Evolutionary conservation across 73 alveolate genomes (phyloP).

Genomic region (Paramecium biaurelia): DNA sequence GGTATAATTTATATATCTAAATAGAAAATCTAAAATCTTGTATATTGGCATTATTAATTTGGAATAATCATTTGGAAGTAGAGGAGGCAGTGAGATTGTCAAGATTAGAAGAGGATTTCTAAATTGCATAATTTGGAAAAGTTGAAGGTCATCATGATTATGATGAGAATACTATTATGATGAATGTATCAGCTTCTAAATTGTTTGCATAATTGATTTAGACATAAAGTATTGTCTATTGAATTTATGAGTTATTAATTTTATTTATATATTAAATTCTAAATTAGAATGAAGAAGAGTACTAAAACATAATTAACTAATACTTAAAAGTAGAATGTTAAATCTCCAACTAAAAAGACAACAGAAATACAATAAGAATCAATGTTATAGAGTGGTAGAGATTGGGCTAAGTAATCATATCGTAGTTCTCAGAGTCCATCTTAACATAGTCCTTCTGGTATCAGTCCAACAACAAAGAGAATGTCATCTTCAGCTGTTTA

Average conservation of each 20-base stretch:
- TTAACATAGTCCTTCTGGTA: not conserved
- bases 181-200: constrained; percentile 50
- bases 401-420: not conserved
- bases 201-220: constrained; percentile 41
- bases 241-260: not conserved
- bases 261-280: not conserved
- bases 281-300: not conserved
- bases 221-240: not conserved
- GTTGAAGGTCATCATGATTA: constrained; percentile 64
- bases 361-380: not conserved
- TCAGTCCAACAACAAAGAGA: not conserved
- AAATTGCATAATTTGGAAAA: constrained; percentile 52
- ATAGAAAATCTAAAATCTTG: constrained; percentile 57
- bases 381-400: not conserved
- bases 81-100: constrained; percentile 50
- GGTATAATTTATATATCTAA: not conserved
- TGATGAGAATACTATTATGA: constrained; percentile 54
- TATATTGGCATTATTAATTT: not conserved
- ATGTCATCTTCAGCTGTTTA: constrained; percentile 9
- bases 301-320: not conserved
- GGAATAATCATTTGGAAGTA: not conserved
- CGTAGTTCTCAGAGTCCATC: constrained; percentile 16
- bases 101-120: constrained; percentile 58
- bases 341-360: not conserved
- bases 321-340: not conserved